Percentiles rank a stretch among this genome's conserved stretches.
phyloP scores from a whole-genome alignment of 495 filamentous ascomycete species.

The Paragyromitra xinjiangensis region DNA sequence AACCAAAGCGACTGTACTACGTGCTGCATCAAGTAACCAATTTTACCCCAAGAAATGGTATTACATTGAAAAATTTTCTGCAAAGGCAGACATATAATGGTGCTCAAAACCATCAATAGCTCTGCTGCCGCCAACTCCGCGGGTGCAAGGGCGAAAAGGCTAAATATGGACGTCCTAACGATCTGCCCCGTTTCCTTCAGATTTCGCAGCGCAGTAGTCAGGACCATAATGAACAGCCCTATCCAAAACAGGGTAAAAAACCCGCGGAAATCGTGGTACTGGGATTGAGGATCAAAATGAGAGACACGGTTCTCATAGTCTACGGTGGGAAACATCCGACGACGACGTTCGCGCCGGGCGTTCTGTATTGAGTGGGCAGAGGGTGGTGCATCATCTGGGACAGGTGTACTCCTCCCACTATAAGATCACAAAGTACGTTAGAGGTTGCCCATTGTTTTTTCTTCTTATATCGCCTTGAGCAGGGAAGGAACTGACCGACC shows the following conservation, averaged over 20 bases:
- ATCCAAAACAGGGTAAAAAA: conserved; percentile 99
- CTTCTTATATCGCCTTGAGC: neutral
- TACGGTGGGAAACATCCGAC: conserved; percentile 92
- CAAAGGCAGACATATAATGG: conserved; percentile 74
- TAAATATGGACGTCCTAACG: conserved; percentile 83
- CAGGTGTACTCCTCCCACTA: conserved; percentile 87
- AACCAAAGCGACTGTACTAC: conserved; percentile 83
- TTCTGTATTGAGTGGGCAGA: conserved; percentile 88
- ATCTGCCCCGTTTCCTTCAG: conserved; percentile 92
- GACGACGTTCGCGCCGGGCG: conserved; percentile 79
- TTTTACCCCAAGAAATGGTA: conserved; percentile 74
- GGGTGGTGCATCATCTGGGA: conserved; percentile 89
- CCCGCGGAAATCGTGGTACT: conserved; percentile 92
- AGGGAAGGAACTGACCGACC: conserved; percentile 28
- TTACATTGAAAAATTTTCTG: conserved; percentile 72
- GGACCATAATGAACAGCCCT: conserved; percentile 92
- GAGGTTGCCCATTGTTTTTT: neutral
- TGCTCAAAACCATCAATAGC: conserved; percentile 79
- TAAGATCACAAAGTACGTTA: conserved; percentile 9
- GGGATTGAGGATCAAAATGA: conserved; percentile 91
- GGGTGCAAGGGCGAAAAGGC: conserved; percentile 82
- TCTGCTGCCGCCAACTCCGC: conserved; percentile 88
- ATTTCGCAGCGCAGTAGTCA: conserved; percentile 89
- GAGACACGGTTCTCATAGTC: conserved; percentile 92
- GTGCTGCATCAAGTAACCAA: conserved; percentile 83